Evolutionary conservation across 2,329 filamentous ascomycete genomes (phyloP), one percentile per base, ranked within the genome.

Genomic region (Colletotrichum endophyticum): DNA sequence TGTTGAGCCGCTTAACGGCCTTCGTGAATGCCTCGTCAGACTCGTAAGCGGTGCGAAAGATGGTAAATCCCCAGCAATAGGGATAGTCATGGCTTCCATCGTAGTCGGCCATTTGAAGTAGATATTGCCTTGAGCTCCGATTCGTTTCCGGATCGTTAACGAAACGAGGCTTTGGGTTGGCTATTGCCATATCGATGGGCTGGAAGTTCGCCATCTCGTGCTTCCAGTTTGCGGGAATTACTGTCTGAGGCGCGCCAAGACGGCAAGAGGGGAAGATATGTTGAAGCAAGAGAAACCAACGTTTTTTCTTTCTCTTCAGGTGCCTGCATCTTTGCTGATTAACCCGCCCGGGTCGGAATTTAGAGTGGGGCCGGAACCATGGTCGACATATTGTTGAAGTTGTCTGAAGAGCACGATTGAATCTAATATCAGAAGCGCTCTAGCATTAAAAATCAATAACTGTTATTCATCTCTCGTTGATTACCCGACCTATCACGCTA

Each of bases 41-140:
- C 1, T 69, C 79, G 66, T 80, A 80, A 34, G 78, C 74, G 30
- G 79, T 80, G 66, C 78, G 78, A 70, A 80, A 80, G 49, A 80
- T 77, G 28, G 78, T 78, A 69, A 75, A 80, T 2, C 78, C 79
- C 78, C 78, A 80, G n/a, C 75, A 80, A n/a, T 78, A 80, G 61
- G 73, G 70, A n/a, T 80, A 79, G 66, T 39, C 74, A 39, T 80
- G 79, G 30, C 76, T 79, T 30, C 76, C 53, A 62, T 80, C 78
- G 68, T 80, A 39, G 22, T 68, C 12, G 44, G 77, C 67, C 8
- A 80, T 74, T 30, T 77, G 63, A 44, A 34, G 74, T 36, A 80
- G 22, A 12, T 71, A 39, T 1, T 49, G 34, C 61, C 76, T 63
- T 8, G 44, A 1, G 72, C 62, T 67, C 64, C 70, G 56, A 76